These are phyloP conservation scores for Oryza meyeriana DNA, from an alignment of 176 grass and related monocot species.

Conservation along the genomic window DNA sequence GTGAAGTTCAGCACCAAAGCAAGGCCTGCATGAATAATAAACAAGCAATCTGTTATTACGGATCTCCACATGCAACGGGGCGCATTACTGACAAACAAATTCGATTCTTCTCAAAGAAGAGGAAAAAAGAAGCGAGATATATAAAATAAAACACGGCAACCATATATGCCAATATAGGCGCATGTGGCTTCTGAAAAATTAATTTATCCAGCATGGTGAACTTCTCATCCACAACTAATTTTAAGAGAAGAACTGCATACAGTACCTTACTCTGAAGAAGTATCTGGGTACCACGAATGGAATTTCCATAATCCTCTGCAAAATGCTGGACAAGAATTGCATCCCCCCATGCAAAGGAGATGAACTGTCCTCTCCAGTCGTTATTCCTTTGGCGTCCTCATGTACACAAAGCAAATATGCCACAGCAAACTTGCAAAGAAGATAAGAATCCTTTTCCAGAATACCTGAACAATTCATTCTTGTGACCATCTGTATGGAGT, in stretches of 20 bases:
- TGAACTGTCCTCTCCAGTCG: constrained; percentile 23
- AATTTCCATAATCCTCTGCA: constrained; percentile 55
- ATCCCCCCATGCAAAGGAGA: constrained; percentile 44
- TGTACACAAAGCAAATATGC: constrained; percentile 35
- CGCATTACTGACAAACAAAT: not conserved
- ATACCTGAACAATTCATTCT: constrained; percentile 29
- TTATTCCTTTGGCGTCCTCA: constrained; percentile 34
- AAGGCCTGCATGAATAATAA: constrained; percentile 57
- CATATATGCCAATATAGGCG: not conserved
- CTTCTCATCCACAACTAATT: not conserved
- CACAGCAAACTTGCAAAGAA: constrained; percentile 59
- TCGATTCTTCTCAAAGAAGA: not conserved
- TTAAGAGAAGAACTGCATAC: not conserved
- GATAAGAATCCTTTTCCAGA: constrained; percentile 41
- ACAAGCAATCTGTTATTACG: not conserved
- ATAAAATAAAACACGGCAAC: not conserved
- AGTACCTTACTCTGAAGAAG: constrained; percentile 80
- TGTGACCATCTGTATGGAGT: constrained; percentile 29
- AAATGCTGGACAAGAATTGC: constrained; percentile 56
- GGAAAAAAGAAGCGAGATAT: not conserved
- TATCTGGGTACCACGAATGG: constrained; percentile 72
- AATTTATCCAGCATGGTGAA: constrained; percentile 13
- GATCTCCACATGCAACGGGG: not conserved
- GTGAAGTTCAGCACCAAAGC: constrained; percentile 70
- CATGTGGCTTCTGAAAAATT: not conserved